phyloP scores from a whole-genome alignment of 768 basidiomycete species.

The Tylopilus balloui region DNA sequence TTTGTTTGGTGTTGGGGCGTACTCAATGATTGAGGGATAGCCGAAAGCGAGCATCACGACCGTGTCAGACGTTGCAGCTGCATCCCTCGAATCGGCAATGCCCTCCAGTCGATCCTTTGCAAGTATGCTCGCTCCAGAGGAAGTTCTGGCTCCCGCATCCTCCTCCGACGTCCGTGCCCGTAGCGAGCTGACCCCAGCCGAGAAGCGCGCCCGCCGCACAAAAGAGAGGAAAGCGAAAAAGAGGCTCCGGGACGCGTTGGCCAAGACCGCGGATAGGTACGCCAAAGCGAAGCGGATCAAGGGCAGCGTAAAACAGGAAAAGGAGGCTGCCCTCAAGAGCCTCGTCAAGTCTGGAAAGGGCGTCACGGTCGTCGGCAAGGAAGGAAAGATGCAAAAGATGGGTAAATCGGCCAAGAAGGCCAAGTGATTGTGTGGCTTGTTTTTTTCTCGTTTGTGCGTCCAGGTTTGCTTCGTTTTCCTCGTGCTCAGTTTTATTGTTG shows the following conservation, averaged over 20 bases:
- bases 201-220: conserved; percentile 70
- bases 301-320: conserved; percentile 65
- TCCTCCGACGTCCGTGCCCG: conserved; percentile 54
- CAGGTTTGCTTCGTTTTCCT: neutral
- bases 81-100: conserved; percentile 84
- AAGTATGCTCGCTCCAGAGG: conserved; percentile 90
- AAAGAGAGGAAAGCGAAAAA: conserved; percentile 69
- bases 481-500: neutral
- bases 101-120: conserved; percentile 74
- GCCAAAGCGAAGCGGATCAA: conserved; percentile 41
- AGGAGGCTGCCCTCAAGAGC: conserved; percentile 75
- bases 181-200: conserved; percentile 78
- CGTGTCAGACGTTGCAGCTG: conserved; percentile 73
- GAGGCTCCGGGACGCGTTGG: conserved; percentile 60
- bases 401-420: conserved; percentile 14
- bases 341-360: conserved; percentile 83
- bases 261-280: conserved; percentile 61
- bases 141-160: conserved; percentile 62
- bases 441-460: conserved; percentile 11
- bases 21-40: conserved; percentile 37
- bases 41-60: conserved; percentile 87
- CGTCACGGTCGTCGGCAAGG: conserved; percentile 83
- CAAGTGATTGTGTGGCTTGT: conserved; percentile 16
- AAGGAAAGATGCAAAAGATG: conserved; percentile 33
- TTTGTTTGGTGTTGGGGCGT: neutral